Evolutionary conservation across 202 grass and related monocot genomes (phyloP), one percentile per base, ranked within the genome.

Genomic region (Musa balbisiana): DNA sequence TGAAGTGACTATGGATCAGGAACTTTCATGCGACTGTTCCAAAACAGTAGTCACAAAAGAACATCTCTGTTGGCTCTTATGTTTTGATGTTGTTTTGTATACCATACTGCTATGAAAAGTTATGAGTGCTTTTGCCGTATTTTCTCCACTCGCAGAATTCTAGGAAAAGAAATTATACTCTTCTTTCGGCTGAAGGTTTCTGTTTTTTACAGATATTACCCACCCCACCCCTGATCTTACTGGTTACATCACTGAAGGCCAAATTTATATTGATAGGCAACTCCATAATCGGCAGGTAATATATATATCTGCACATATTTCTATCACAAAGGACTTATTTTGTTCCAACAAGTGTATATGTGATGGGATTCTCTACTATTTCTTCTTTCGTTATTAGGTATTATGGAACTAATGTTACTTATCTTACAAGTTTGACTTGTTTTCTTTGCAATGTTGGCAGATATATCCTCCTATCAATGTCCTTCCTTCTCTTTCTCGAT

Each of bases 401-500:
- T 8, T 43, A 67, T 29, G 13, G 64, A 60, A n/a, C 56, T n/a
- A 43, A 9, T 22, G 22, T 22, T 52, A 53, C 11, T 25, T 6
- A 33, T 24, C 24, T 15, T 63, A 12, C 1, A 9, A 33, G 29
- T 33, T 14, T 52, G 20, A 64, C 8, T 64, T 64, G 10, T 73
- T 43, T 43, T 43, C 26, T 73, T 59, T 78, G 8, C 55, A 81
- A 53, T 15, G 54, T 81, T 43, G 3, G 51, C 89, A 99, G 95
- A 99, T 99, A 82, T 95, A 99, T 63, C 95, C 95, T 73, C 95
- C 95, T 9, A 99, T 99, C 78, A 99, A 99, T 84, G 95, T 94
- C 49, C 78, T 99, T 73, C 95, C 95, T 78, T 99, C 95, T 80
- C 89, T 99, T 3, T 99, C 95, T 76, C 78, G 95, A n/a, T 82